Evolutionary conservation across 306 rosid genomes (phyloP).

Genomic region (Quercus wislizeni): DNA sequence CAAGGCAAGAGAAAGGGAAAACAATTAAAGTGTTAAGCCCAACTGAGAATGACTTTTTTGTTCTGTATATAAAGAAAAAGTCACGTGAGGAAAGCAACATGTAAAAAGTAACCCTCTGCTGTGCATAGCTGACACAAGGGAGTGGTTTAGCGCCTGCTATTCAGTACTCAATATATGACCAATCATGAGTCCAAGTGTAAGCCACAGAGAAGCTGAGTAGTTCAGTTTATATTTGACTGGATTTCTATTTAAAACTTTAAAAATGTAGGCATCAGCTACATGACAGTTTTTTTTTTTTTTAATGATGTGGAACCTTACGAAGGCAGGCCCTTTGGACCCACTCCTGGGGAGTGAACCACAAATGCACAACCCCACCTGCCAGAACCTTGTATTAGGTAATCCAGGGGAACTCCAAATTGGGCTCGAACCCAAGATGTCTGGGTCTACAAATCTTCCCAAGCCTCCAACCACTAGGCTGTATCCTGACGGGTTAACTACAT

Average conservation of each 20-base stretch:
- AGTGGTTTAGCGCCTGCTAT: background rate
- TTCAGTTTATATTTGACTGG: background rate
- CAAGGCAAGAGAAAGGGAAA: slow-evolving; percentile 18
- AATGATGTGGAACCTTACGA: no score
- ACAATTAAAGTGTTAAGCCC: slow-evolving; percentile 10
- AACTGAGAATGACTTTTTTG: slow-evolving; percentile 12
- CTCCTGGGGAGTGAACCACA: no score
- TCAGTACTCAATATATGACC: slow-evolving; percentile 5
- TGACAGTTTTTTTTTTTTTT: background rate
- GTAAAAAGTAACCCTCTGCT: slow-evolving; percentile 5
- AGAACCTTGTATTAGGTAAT: no score
- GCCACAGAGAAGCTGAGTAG: slow-evolving; percentile 1
- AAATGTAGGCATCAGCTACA: background rate
- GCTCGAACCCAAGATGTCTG: no score
- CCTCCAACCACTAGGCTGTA: no score
- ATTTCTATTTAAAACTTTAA: background rate
- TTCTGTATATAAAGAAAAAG: slow-evolving; percentile 6
- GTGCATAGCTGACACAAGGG: background rate
- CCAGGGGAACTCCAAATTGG: no score
- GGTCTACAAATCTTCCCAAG: no score
- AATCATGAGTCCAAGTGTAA: slow-evolving; percentile 13
- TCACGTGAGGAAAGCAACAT: background rate
- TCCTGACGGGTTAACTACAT: background rate
- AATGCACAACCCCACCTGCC: no score
- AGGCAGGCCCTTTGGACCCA: no score